Evolutionary conservation across 2,329 filamentous ascomycete species (phyloP).

Genomic region (Colletotrichum simmondsii): DNA sequence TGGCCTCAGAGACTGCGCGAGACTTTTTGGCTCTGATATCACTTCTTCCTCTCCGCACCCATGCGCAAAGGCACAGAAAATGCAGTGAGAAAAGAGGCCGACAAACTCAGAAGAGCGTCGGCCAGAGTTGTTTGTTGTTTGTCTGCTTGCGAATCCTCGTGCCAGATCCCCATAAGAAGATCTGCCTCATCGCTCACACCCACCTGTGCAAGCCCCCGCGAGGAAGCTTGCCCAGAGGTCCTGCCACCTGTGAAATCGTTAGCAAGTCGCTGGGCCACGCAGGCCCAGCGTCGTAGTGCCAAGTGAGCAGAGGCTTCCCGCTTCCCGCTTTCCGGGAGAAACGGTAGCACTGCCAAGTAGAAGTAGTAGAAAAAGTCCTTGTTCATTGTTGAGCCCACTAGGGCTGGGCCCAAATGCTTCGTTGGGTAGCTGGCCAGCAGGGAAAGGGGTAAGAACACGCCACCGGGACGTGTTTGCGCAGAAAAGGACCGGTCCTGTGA

Average conservation of each 20-base stretch:
- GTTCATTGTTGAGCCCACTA: constrained; percentile 29
- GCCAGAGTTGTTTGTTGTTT: constrained; percentile 6
- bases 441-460: neutral
- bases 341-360: constrained; percentile 43
- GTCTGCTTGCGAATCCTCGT: constrained; percentile 34
- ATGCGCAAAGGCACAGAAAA: constrained; percentile 52
- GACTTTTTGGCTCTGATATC: no score
- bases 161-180: neutral
- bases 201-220: constrained; percentile 1
- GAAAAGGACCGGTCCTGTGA: constrained; percentile 16
- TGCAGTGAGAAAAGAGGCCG: constrained; percentile 64
- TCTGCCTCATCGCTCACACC: constrained; percentile 13
- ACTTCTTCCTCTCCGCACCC: constrained; percentile 60
- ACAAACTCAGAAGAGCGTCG: constrained; percentile 37
- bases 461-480: constrained; percentile 1
- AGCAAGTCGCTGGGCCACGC: neutral
- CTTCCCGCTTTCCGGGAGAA: neutral
- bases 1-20: no score
- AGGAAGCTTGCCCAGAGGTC: constrained; percentile 1
- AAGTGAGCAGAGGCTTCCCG: neutral
- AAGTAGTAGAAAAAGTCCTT: constrained; percentile 5
- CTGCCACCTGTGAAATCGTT: constrained; percentile 6
- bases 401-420: constrained; percentile 18
- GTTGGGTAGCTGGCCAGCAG: constrained; percentile 1
- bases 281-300: neutral